phyloP scores from a whole-genome alignment of 495 filamentous ascomycete species.

The Trichoderma parareesei region DNA sequence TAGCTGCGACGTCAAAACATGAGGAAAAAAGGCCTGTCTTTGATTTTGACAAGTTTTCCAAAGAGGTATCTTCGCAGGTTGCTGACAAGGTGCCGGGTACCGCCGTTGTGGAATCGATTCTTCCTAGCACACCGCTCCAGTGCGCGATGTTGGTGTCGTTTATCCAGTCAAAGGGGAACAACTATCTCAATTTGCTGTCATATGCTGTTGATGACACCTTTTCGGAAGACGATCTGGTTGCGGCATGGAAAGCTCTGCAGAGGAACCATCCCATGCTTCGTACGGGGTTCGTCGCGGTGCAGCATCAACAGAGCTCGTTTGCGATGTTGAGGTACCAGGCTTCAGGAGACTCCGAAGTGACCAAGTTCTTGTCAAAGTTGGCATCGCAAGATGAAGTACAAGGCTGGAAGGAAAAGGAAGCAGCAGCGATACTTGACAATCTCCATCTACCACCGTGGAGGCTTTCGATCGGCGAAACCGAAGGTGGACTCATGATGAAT shows the following conservation, averaged over 20 bases:
- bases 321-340: conserved; percentile 54
- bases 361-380: not conserved
- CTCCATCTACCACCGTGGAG: conserved; percentile 25
- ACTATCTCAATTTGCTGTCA: conserved; percentile 56
- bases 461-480: conserved; percentile 18
- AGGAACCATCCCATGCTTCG: conserved; percentile 57
- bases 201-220: conserved; percentile 30
- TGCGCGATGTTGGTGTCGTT: conserved; percentile 56
- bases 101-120: conserved; percentile 33
- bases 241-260: conserved; percentile 51
- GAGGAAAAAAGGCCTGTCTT: conserved; percentile 21
- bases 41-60: conserved; percentile 32
- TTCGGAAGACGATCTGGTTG: conserved; percentile 23
- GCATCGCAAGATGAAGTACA: not conserved
- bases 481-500: conserved; percentile 32
- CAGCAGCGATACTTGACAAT: conserved; percentile 11
- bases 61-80: conserved; percentile 22
- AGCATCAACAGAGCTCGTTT: conserved; percentile 49
- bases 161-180: conserved; percentile 40
- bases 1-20: not conserved
- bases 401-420: not conserved
- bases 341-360: not conserved
- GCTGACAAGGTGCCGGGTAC: not conserved
- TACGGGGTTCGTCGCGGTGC: conserved; percentile 57
- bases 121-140: conserved; percentile 60